phyloP scores from a whole-genome alignment of 2,329 filamentous ascomycete species.

The Dothideomycetes sp. region DNA sequence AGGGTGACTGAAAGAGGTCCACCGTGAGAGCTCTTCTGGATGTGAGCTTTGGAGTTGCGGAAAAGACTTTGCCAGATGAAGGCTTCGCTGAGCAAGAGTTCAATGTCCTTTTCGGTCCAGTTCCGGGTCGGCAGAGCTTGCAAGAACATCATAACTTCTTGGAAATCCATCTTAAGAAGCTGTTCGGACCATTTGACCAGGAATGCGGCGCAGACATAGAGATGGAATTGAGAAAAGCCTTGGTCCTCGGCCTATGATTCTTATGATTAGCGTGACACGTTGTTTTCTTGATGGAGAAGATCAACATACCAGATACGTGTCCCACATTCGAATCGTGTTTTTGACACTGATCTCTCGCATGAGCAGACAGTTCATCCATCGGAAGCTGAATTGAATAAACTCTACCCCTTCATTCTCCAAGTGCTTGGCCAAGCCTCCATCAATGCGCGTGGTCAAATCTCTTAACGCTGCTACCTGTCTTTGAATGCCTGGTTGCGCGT shows the following conservation, averaged over 20 bases:
- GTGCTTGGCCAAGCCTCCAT: conserved; percentile 74
- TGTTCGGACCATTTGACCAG: conserved; percentile 97
- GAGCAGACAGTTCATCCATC: conserved; percentile 98
- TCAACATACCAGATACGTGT: conserved; percentile 80
- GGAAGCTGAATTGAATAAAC: conserved; percentile 98
- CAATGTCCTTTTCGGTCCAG: conserved; percentile 98
- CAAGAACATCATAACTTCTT: conserved; percentile 99
- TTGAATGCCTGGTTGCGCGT: conserved; percentile 93
- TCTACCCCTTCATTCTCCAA: conserved; percentile 86
- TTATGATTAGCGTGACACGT: conserved; percentile 1
- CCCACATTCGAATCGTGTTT: conserved; percentile 98
- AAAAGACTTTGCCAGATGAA: conserved; percentile 99
- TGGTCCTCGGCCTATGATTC: conserved; percentile 81
- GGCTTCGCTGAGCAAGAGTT: conserved; percentile 86
- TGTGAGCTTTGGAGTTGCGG: conserved; percentile 84
- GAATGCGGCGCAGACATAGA: conserved; percentile 97
- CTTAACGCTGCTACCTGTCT: conserved; percentile 81
- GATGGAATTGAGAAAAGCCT: conserved; percentile 94
- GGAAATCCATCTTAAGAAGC: conserved; percentile 92
- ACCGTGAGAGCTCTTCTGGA: conserved; percentile 32
- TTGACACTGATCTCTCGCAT: conserved; percentile 96
- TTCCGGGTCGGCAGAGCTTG: conserved; percentile 84
- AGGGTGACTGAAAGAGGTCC: conserved; percentile 4
- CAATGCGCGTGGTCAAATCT: conserved; percentile 85
- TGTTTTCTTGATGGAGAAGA: background rate